Percentiles rank a stretch among this genome's conserved stretches.
Conservation (phyloP, 2,329 filamentous ascomycete species). For the Pyricularia grisea region DNA sequence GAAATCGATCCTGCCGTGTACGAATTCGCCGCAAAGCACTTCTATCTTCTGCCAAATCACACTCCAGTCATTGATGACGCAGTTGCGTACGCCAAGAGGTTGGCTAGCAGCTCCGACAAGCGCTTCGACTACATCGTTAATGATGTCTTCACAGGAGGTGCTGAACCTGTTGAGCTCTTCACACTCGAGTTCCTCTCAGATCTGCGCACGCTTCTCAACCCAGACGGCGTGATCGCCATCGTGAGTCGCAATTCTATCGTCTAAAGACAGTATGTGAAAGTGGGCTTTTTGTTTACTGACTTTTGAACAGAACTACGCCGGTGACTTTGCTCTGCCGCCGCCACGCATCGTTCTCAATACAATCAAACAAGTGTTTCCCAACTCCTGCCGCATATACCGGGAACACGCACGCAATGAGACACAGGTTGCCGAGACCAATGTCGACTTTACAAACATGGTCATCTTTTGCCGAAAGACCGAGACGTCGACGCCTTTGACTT, state of each 20-base stretch:
- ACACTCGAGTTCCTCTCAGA: constrained; percentile 73
- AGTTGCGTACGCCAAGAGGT: constrained; percentile 50
- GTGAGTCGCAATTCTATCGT: constrained; percentile 38
- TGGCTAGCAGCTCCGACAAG: constrained; percentile 29
- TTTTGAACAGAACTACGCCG: constrained; percentile 72
- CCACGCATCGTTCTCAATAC: constrained; percentile 75
- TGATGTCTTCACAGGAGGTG: constrained; percentile 95
- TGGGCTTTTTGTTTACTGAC: neutral
- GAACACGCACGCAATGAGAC: constrained; percentile 52
- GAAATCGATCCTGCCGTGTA: constrained; percentile 91
- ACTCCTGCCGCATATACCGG: constrained; percentile 77
- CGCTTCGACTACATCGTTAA: constrained; percentile 90
- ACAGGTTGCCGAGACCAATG: constrained; percentile 26
- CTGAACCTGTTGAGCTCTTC: constrained; percentile 82
- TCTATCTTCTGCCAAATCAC: constrained; percentile 68
- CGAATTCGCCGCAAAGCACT: constrained; percentile 74
- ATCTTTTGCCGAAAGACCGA: constrained; percentile 74
- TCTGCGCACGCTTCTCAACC: constrained; percentile 61
- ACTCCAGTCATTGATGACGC: constrained; percentile 77
- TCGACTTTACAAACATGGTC: constrained; percentile 91
- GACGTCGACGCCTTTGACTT: constrained; percentile 37
- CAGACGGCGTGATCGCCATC: constrained; percentile 79
- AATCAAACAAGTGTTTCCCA: constrained; percentile 71
- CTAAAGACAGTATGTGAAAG: too few species aligned
- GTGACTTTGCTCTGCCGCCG: constrained; percentile 69